phyloP scores from a whole-genome alignment of 2,329 filamentous ascomycete species.

The Colletotrichum sp. region DNA sequence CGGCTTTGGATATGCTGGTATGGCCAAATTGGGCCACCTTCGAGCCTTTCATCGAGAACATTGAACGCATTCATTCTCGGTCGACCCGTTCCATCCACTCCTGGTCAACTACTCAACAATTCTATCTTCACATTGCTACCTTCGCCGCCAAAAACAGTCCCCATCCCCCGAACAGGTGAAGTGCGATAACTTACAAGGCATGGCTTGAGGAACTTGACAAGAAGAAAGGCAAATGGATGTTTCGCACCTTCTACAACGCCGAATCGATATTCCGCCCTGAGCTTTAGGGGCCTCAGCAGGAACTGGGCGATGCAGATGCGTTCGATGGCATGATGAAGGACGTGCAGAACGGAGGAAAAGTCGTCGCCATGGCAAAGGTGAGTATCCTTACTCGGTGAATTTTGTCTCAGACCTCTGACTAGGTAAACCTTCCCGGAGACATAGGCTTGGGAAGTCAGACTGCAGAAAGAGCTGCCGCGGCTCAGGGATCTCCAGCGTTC shows the following conservation, averaged over 20 bases:
- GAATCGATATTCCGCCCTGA: neutral
- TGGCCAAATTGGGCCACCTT: neutral
- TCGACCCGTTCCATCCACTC: neutral
- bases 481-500: neutral
- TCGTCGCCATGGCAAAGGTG: neutral
- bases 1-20: neutral
- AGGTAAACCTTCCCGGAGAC: neutral
- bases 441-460: neutral
- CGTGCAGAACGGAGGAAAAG: neutral
- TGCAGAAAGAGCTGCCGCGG: neutral
- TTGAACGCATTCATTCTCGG: neutral
- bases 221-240: neutral
- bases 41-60: neutral
- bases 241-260: neutral
- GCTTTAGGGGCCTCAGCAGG: neutral
- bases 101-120: neutral
- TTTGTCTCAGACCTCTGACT: neutral
- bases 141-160: neutral
- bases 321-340: neutral
- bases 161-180: neutral
- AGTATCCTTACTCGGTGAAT: neutral
- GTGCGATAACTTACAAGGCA: neutral
- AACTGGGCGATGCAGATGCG: neutral
- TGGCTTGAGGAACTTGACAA: neutral
- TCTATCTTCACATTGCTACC: neutral